A percentile compares a stretch with the other conserved stretches of the same genome.
phyloP scores from a whole-genome alignment of 2,329 filamentous ascomycete species.

The Aspergillus fischeri region DNA sequence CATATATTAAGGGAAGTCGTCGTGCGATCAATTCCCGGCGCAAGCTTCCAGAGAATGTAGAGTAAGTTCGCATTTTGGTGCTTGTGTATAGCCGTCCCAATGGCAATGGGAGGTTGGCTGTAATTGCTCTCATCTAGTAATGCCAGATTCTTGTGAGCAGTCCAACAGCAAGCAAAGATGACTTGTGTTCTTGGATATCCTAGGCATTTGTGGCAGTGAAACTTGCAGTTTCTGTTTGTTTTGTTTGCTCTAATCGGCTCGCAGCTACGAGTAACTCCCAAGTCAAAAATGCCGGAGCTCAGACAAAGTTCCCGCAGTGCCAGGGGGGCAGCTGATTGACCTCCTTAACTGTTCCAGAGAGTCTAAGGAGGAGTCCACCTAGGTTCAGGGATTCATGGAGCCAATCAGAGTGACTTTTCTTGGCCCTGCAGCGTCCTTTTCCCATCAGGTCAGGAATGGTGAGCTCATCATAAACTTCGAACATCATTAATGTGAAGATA shows the following conservation, averaged over 20 bases:
- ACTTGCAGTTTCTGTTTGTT: not conserved
- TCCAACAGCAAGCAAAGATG: not conserved
- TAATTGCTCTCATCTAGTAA: not conserved
- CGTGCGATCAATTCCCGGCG: constrained; percentile 46
- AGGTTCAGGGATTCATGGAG: constrained; percentile 13
- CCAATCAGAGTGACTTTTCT: constrained; percentile 50
- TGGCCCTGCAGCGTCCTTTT: constrained; percentile 63
- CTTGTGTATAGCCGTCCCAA: constrained; percentile 1
- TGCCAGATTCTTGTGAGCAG: not conserved
- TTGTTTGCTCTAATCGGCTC: not conserved
- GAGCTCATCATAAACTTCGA: constrained; percentile 10
- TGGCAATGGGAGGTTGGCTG: constrained; percentile 1
- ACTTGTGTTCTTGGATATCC: constrained; percentile 11
- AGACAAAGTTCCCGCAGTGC: not conserved
- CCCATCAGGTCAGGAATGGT: constrained; percentile 56
- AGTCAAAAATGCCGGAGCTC: not conserved
- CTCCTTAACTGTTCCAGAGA: not conserved
- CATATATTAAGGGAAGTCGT: constrained; percentile 47
- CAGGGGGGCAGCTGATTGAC: not conserved
- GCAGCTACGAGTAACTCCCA: not conserved
- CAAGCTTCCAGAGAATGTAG: constrained; percentile 37
- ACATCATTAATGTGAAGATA: constrained; percentile 14
- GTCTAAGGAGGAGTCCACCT: not conserved
- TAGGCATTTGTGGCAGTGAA: not conserved
- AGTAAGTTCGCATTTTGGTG: constrained; percentile 17